phyloP scores from a whole-genome alignment of 2,329 filamentous ascomycete species.

The Penicillium italicum region DNA sequence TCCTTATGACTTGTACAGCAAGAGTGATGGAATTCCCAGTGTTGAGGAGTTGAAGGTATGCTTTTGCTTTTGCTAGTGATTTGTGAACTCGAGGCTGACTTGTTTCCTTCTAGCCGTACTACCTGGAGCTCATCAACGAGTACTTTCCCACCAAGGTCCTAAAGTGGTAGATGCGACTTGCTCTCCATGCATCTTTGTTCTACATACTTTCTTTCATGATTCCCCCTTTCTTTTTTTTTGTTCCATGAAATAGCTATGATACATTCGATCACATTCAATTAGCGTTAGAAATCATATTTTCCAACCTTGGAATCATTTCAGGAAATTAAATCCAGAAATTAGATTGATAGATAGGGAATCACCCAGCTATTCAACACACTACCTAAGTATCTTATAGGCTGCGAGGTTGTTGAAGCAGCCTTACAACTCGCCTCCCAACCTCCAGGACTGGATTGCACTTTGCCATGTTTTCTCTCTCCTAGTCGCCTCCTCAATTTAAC shows the following conservation, averaged over 20 bases:
- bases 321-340: background rate
- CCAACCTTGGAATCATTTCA: background rate
- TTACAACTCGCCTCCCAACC: no score
- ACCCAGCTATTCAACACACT: background rate
- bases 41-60: slow-evolving; percentile 66
- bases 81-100: background rate
- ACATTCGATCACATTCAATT: background rate
- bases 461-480: no score
- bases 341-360: background rate
- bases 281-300: slow-evolving; percentile 2
- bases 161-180: slow-evolving; percentile 56
- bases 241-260: background rate
- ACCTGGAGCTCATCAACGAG: slow-evolving; percentile 69
- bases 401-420: background rate
- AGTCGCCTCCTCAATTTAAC: no score
- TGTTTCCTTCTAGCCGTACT: slow-evolving; percentile 55
- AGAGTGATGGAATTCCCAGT: slow-evolving; percentile 76
- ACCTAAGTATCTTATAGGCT: background rate
- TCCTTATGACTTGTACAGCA: slow-evolving; percentile 87
- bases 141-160: slow-evolving; percentile 67
- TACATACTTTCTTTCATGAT: slow-evolving; percentile 12
- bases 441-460: no score
- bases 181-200: background rate
- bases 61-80: background rate
- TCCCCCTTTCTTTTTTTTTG: slow-evolving; percentile 14